Base-by-base conservation (phyloP, 768 basidiomycete species). In the Chlorophyllum brunneum region DNA sequence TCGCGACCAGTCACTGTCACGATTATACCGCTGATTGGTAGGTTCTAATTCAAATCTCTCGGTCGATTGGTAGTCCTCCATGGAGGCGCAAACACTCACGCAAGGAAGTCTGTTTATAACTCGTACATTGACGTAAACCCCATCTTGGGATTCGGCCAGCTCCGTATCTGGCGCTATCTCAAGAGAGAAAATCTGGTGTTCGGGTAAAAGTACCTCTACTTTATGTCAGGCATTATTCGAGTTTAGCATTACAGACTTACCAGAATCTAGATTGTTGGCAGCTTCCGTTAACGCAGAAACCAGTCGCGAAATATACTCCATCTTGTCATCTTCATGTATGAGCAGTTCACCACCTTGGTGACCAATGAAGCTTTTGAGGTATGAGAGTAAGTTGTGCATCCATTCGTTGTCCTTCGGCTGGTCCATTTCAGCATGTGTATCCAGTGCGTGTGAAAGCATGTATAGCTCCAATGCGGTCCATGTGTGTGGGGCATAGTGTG, bases 401-500 rank as follows among this genome's bases (percentile, higher is more conserved):
- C 92, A 95, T 62, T 94, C 90, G 18, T 74, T 72, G 57, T 91
- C 86, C 52, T 73, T 81, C 5, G 77, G 69, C 58, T 79, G 82
- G 11, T 75, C 67, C n/a, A 86, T 67, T 18, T 73, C 63, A 1
- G 69, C 65, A 60, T 93, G 85, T 0, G 84, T 81, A 56, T 85
- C 80, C 33, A 95, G 70, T 1, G 89, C 88, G 42, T 78, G 78
- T 10, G 82, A 83, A 16, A 92, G 77, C 80, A 92, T 88, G 58
- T 82, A 82, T 2, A 84, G 84, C 61, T 93, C 87, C 39, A 93
- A 68, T 7, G 85, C 85, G 22, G 82, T 78, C 92, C 92, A 94
- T 62, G 76, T 76, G 63, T 89, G 85, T 5, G 88, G 87, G 0
- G 85, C 82, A 65, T 92, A 93, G 61, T 92, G 90, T 8, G 86